Evolutionary conservation across 441 rosid species (phyloP).

Genomic region (Arabidopsis lyrata): DNA sequence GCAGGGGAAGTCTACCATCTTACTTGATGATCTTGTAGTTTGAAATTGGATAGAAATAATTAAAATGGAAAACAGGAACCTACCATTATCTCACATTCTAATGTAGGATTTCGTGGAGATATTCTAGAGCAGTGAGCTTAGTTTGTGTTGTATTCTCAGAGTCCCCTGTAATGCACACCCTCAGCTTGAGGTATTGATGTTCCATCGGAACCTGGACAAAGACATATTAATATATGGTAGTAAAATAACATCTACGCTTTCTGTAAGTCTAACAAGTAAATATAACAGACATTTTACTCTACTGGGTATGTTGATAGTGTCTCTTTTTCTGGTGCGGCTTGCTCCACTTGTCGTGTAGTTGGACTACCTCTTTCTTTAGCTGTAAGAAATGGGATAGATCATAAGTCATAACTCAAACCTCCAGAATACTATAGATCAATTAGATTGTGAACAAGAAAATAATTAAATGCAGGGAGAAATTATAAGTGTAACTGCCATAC

Average conservation of each 20-base stretch:
- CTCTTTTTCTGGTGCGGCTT: not conserved
- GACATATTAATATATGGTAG: not conserved
- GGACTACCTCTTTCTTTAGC: too few relatives aligned
- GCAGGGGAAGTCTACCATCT: too few relatives aligned
- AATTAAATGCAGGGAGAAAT: too few relatives aligned
- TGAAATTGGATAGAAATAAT: too few relatives aligned
- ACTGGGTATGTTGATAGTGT: not conserved
- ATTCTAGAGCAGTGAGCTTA: not conserved
- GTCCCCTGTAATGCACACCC: not conserved
- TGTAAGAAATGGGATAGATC: too few relatives aligned
- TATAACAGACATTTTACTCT: not conserved
- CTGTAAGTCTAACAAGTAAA: not conserved
- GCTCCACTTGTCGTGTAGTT: too few relatives aligned
- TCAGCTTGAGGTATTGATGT: not conserved
- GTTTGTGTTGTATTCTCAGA: not conserved
- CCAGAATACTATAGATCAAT: too few relatives aligned
- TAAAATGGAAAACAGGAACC: too few relatives aligned
- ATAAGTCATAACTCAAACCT: too few relatives aligned
- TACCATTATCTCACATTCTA: too few relatives aligned
- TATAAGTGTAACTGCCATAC: too few relatives aligned
- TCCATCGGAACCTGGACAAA: not conserved
- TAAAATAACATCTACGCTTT: not conserved
- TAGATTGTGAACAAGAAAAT: too few relatives aligned
- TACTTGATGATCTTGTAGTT: not conserved
- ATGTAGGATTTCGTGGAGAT: not conserved